Conservation (phyloP, 2,329 filamentous ascomycete species). For the Ophiostoma novo-ulmi region DNA sequence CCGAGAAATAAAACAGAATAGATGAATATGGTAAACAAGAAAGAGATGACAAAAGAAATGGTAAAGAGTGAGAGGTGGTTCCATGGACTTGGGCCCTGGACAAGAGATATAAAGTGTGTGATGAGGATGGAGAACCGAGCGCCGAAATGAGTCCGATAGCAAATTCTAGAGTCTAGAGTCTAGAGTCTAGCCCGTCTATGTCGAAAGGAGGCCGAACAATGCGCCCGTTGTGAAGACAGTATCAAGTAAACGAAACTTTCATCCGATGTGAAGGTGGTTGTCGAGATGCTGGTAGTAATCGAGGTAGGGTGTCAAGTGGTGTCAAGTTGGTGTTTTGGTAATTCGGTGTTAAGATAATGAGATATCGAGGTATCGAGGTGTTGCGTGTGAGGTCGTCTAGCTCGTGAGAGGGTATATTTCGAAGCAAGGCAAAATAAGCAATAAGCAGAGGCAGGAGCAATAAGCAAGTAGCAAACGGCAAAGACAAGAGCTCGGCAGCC, state of each 20-base stretch:
- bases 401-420: slow-evolving; percentile 13
- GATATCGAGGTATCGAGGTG: neutral
- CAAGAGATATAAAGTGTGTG: neutral
- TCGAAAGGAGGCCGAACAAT: neutral
- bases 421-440: slow-evolving; percentile 12
- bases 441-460: neutral
- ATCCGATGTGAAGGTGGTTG: neutral
- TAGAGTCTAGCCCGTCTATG: neutral
- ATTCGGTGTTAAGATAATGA: neutral
- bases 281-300: neutral
- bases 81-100: neutral
- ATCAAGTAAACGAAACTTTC: neutral
- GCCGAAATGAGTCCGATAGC: neutral
- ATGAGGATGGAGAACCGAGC: neutral
- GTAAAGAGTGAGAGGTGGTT: neutral
- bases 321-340: neutral
- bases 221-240: neutral
- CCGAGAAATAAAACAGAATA: neutral
- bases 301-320: neutral
- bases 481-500: neutral
- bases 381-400: neutral
- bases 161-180: neutral
- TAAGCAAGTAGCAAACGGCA: neutral
- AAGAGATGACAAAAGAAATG: neutral
- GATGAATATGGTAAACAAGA: neutral